Percentiles rank a stretch among this genome's conserved stretches.
phyloP scores from a whole-genome alignment of 2,329 filamentous ascomycete species.

The Aspergillus caelatus region DNA sequence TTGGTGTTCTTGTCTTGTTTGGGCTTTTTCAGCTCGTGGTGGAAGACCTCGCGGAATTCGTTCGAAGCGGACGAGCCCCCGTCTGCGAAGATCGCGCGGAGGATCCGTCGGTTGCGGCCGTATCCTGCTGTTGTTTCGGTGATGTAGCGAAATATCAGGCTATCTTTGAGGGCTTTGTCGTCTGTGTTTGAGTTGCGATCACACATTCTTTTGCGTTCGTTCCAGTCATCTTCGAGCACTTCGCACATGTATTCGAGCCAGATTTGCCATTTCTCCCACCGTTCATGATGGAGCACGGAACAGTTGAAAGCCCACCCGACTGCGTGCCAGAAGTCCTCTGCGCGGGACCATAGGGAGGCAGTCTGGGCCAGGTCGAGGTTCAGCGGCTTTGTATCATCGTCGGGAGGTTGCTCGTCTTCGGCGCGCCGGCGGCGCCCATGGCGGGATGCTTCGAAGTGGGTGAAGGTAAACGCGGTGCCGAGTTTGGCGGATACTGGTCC shows the following conservation, averaged over 20 bases:
- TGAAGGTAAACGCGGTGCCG: slow-evolving; percentile 72
- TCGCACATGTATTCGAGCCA: slow-evolving; percentile 75
- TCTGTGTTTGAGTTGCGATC: slow-evolving; percentile 11
- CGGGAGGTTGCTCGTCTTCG: slow-evolving; percentile 29
- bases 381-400: slow-evolving; percentile 57
- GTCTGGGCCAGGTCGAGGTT: slow-evolving; percentile 63
- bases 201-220: slow-evolving; percentile 27
- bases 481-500: slow-evolving; percentile 73
- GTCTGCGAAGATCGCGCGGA: slow-evolving; percentile 52
- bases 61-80: slow-evolving; percentile 38
- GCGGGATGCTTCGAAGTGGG: slow-evolving; percentile 38
- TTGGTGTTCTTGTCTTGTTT: slow-evolving; percentile 31
- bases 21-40: slow-evolving; percentile 46
- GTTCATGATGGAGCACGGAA: slow-evolving; percentile 68
- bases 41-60: slow-evolving; percentile 50
- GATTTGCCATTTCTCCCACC: slow-evolving; percentile 80
- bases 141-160: slow-evolving; percentile 50
- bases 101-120: slow-evolving; percentile 44
- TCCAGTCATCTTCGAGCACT: slow-evolving; percentile 50
- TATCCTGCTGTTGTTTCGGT: slow-evolving; percentile 29
- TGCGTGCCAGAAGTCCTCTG: slow-evolving; percentile 84
- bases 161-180: slow-evolving; percentile 34
- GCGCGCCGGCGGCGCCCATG: slow-evolving; percentile 31
- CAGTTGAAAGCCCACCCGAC: slow-evolving; percentile 95
- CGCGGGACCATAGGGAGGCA: slow-evolving; percentile 72